Conservation (phyloP, 805 yeast genomes). For the Teunomyces gatunensis region DNA sequence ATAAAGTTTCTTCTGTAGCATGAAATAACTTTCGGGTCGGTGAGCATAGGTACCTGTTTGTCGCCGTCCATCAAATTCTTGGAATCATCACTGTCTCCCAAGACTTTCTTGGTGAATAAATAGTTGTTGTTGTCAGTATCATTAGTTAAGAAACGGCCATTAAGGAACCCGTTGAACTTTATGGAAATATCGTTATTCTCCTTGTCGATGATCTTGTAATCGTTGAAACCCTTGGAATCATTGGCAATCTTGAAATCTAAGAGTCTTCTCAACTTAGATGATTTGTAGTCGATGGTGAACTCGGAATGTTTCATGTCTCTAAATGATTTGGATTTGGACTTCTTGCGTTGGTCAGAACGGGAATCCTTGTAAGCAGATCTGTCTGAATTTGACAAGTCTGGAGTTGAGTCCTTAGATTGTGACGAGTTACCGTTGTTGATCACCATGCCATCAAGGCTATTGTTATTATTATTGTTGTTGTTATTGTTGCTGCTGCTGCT, state of each 20-base stretch:
- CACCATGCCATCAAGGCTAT: not conserved
- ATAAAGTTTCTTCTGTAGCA: constrained; percentile 46
- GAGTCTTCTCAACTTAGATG: constrained; percentile 23
- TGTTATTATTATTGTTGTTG: not conserved
- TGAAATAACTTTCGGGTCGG: constrained; percentile 38
- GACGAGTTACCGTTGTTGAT: not conserved
- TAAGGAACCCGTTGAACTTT: constrained; percentile 36
- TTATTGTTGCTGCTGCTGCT: not conserved
- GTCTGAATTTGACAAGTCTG: constrained; percentile 1
- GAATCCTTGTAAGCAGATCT: not conserved
- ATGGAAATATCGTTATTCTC: constrained; percentile 24
- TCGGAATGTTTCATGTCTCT: constrained; percentile 13
- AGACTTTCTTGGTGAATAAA: constrained; percentile 8
- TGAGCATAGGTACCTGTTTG: constrained; percentile 3
- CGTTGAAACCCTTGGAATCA: constrained; percentile 8
- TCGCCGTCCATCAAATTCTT: not conserved
- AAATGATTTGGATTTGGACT: constrained; percentile 6
- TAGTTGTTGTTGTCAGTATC: constrained; percentile 39
- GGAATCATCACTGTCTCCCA: not conserved
- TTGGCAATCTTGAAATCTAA: constrained; percentile 26
- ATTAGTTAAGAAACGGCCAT: constrained; percentile 43
- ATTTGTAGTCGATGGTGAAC: constrained; percentile 24
- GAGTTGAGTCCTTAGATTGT: not conserved
- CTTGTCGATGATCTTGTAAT: constrained; percentile 27
- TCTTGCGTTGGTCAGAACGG: constrained; percentile 1